These are phyloP conservation scores for Boletus rex-veris DNA, from an alignment of 768 basidiomycete species.

Conservation along the genomic window DNA sequence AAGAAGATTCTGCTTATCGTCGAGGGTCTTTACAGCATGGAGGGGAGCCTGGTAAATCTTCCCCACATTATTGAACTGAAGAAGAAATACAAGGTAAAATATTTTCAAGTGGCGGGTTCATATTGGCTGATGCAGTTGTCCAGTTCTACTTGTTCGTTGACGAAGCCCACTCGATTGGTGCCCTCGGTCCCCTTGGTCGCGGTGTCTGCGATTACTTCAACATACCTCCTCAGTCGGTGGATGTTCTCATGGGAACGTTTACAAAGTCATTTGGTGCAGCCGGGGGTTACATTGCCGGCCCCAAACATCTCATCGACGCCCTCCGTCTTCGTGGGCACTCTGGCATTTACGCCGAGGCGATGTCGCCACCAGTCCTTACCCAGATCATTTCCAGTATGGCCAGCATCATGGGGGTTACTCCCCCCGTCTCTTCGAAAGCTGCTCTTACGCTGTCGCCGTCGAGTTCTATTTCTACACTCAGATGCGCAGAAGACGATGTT, in stretches of 20 bases:
- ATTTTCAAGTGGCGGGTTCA: slow-evolving; percentile 11
- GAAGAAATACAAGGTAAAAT: slow-evolving; percentile 84
- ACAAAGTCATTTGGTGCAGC: slow-evolving; percentile 94
- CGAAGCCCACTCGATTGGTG: slow-evolving; percentile 97
- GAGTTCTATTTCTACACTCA: slow-evolving; percentile 25
- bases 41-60: slow-evolving; percentile 88
- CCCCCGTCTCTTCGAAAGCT: slow-evolving; percentile 30
- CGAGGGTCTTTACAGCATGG: slow-evolving; percentile 98
- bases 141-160: slow-evolving; percentile 96
- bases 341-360: slow-evolving; percentile 83
- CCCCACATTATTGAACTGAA: slow-evolving; percentile 84
- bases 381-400: slow-evolving; percentile 93
- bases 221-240: slow-evolving; percentile 74
- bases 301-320: slow-evolving; percentile 72
- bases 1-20: slow-evolving; percentile 95
- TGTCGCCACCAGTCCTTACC: slow-evolving; percentile 86
- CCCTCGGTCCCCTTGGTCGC: slow-evolving; percentile 89
- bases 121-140: neutral
- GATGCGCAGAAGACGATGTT: slow-evolving; percentile 39
- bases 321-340: slow-evolving; percentile 81
- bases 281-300: slow-evolving; percentile 92
- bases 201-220: slow-evolving; percentile 95
- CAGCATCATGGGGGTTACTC: slow-evolving; percentile 87
- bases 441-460: slow-evolving; percentile 30
- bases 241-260: slow-evolving; percentile 98